A percentile compares a stretch with the other conserved stretches of the same genome.
These are phyloP conservation scores for Myxozyma lipomycoides DNA, from an alignment of 805 yeast genomes.

Conservation along the genomic window DNA sequence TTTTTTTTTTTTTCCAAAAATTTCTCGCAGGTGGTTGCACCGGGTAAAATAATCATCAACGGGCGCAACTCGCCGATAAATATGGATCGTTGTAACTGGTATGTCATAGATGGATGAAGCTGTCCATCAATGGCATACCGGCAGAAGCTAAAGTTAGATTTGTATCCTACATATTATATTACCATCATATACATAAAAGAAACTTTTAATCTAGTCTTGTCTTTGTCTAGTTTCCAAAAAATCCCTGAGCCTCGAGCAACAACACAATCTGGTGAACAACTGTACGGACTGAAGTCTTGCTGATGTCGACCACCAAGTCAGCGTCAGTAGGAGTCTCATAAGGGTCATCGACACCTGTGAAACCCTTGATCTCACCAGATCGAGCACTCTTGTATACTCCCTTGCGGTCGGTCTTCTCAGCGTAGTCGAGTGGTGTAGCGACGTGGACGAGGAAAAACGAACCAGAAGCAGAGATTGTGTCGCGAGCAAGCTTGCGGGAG, in stretches of 20 bases:
- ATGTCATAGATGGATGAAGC: no score
- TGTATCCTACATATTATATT: no score
- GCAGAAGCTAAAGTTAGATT: no score
- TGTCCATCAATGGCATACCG: no score
- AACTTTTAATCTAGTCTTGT: no score
- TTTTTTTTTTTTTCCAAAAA: no score
- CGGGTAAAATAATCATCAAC: no score
- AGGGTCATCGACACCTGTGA: constrained; percentile 47
- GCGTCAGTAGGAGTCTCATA: constrained; percentile 50
- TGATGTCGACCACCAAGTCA: constrained; percentile 54
- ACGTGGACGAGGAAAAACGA: constrained; percentile 51
- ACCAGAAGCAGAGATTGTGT: constrained; percentile 48
- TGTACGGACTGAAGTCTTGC: constrained; percentile 56
- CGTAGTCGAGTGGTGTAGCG: constrained; percentile 46
- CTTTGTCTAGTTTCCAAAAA: constrained; percentile 48
- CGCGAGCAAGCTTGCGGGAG: constrained; percentile 44
- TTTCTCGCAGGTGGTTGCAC: no score
- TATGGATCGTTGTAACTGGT: no score
- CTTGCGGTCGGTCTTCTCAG: constrained; percentile 47
- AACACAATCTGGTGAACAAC: constrained; percentile 71
- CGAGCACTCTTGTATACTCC: constrained; percentile 49
- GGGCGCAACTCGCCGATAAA: no score
- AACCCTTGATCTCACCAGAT: constrained; percentile 46
- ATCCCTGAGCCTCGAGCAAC: constrained; percentile 77
- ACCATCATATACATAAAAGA: no score